Base-by-base conservation (phyloP, 2,329 filamentous ascomycete species). In the Aureobasidium sp. region DNA sequence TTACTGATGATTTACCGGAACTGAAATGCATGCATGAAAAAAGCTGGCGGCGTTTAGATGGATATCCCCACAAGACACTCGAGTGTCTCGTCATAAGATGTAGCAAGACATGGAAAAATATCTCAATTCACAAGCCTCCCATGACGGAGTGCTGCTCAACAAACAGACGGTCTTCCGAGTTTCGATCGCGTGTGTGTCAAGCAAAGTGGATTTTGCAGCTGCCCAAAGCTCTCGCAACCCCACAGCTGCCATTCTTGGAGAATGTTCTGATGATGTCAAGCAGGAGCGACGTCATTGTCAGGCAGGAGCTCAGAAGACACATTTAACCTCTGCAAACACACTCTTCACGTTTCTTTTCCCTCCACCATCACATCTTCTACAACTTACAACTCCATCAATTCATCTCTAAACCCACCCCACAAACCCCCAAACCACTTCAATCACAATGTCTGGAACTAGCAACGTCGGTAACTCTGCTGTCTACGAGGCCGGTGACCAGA, bases 401-500 rank as follows among this genome's bases (percentile, higher is more conserved):
- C 41, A 49, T 34, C 60, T 27, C 25, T 49, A 56, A n/a, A 42
- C 15, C 25, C 31, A 29, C 56, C 27, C 45, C 37, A 45, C 25
- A 52, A 14, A 55, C 11, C 44, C 17, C 25, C 62, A 48, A 39
- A 60, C 34, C 34, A 52, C 49, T 29, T 29, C 34, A 52, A 60
- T 63, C 66, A 80, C 61, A 68, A 81, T 82, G 79, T 79, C 77
- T 68, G 77, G 77, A 69, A 77, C 74, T 62, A 89, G 87, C 63
- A 44, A 37, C 51, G 88, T 93, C 71, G 90, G 89, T 68, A 81
- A 78, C 73, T 70, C 76, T 65, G 73, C 76, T 64, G 77, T 90
- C 72, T 92, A 94, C 77, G 88, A 92, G 77, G 86, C 82, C 62
- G 87, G 86, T 63, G 89, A 94, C 76, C 89, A 94, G 75, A 58